Evolutionary conservation across 495 filamentous ascomycete genomes (phyloP).

Genomic region (Penicillium longicatenatum): DNA sequence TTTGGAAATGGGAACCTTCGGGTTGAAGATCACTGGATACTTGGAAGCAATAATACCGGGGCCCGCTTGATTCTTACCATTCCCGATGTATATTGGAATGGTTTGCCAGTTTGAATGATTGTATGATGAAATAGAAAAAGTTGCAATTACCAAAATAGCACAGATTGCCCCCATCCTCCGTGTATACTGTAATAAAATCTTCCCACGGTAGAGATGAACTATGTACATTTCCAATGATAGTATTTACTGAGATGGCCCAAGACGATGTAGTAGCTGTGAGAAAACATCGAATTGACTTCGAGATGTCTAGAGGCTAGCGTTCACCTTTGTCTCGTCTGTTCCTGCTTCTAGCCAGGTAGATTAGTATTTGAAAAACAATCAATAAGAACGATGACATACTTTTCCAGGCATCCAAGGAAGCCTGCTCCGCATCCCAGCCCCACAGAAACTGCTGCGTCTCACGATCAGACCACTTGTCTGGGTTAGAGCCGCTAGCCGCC

Average conservation of each 20-base stretch:
- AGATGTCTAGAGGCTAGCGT: slow-evolving; percentile 15
- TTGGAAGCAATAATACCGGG: slow-evolving; percentile 7
- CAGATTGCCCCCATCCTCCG: neutral
- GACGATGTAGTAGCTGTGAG: no score
- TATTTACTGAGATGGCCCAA: neutral
- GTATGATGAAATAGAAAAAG: slow-evolving; percentile 30
- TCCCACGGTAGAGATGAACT: neutral
- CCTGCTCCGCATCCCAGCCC: slow-evolving; percentile 51
- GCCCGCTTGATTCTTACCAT: slow-evolving; percentile 10
- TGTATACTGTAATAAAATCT: neutral
- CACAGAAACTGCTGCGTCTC: slow-evolving; percentile 48
- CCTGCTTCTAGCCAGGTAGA: neutral
- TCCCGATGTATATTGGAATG: slow-evolving; percentile 18
- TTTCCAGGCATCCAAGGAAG: slow-evolving; percentile 44
- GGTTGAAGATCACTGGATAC: slow-evolving; percentile 31
- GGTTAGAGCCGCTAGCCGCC: slow-evolving; percentile 40
- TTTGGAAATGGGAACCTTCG: slow-evolving; percentile 17
- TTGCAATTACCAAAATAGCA: slow-evolving; percentile 9
- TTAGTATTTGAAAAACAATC: slow-evolving; percentile 10
- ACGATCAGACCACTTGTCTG: slow-evolving; percentile 53
- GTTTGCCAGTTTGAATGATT: slow-evolving; percentile 25
- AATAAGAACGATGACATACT: slow-evolving; percentile 24
- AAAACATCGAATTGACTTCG: no score
- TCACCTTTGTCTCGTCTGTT: slow-evolving; percentile 6
- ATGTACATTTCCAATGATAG: neutral